Evolutionary conservation across 768 basidiomycete species (phyloP).

Genomic region (Leucocoprinus leucothites): DNA sequence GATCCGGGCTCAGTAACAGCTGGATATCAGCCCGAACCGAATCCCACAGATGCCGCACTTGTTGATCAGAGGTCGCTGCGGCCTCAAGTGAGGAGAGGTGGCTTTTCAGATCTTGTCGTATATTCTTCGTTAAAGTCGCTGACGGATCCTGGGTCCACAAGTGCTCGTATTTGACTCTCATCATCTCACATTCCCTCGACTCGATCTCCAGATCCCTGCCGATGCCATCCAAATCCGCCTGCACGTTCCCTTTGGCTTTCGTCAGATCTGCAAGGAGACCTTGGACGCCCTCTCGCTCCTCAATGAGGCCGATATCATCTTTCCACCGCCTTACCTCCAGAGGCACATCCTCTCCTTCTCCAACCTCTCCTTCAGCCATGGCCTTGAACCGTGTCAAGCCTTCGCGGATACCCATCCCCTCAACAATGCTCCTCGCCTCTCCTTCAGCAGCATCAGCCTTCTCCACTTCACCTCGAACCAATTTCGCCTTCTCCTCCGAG

Average conservation of each 20-base stretch:
- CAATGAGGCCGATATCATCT: slow-evolving; percentile 68
- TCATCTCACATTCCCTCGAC: slow-evolving; percentile 81
- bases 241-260: slow-evolving; percentile 55
- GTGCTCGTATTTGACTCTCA: slow-evolving; percentile 85
- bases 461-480: slow-evolving; percentile 85
- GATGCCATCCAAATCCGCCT: slow-evolving; percentile 57
- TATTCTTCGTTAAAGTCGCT: slow-evolving; percentile 62
- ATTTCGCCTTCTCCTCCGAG: slow-evolving; percentile 97
- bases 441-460: slow-evolving; percentile 80
- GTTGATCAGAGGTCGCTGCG: slow-evolving; percentile 74
- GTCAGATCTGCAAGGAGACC: slow-evolving; percentile 55
- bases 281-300: slow-evolving; percentile 69
- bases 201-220: slow-evolving; percentile 76
- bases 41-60: slow-evolving; percentile 73
- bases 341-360: slow-evolving; percentile 65
- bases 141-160: slow-evolving; percentile 86
- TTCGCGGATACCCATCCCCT: slow-evolving; percentile 76
- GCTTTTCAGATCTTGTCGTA: slow-evolving; percentile 77
- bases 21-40: slow-evolving; percentile 61
- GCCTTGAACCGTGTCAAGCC: slow-evolving; percentile 65
- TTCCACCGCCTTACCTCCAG: slow-evolving; percentile 70
- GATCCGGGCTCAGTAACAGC: slow-evolving; percentile 53
- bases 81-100: slow-evolving; percentile 61
- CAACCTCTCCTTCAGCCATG: slow-evolving; percentile 64
- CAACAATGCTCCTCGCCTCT: slow-evolving; percentile 75